phyloP scores from a whole-genome alignment of 805 yeast genomes.

The Hanseniaspora jakobsenii region DNA sequence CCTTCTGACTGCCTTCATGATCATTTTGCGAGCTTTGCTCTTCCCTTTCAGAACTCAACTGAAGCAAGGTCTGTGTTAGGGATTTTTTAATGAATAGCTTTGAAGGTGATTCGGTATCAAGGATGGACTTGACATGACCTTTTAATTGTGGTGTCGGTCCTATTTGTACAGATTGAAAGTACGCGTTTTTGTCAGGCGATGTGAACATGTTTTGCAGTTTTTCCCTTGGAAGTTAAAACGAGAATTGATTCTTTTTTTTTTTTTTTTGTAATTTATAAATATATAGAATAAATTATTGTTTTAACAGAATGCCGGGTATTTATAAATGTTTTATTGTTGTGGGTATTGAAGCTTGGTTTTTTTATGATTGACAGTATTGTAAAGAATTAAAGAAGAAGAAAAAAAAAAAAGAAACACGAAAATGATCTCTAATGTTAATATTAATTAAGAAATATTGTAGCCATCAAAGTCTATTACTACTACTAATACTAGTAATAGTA shows the following conservation, averaged over 20 bases:
- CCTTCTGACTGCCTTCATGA: no score
- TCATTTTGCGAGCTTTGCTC: no score
- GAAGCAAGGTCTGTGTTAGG: background rate
- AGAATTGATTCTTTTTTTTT: slow-evolving; percentile 22
- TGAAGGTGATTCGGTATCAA: slow-evolving; percentile 40
- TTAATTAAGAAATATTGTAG: no score
- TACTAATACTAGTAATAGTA: no score
- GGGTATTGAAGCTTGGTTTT: background rate
- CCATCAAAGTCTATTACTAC: no score
- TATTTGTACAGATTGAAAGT: slow-evolving; percentile 30
- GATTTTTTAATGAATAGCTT: background rate
- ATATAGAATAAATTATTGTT: background rate
- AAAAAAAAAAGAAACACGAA: no score
- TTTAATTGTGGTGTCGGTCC: slow-evolving; percentile 85
- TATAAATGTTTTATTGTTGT: no score
- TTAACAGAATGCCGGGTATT: no score
- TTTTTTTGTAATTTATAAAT: slow-evolving; percentile 11
- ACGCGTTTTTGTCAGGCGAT: slow-evolving; percentile 1
- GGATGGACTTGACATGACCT: slow-evolving; percentile 63
- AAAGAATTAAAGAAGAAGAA: no score
- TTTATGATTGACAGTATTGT: no score
- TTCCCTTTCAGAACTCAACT: background rate
- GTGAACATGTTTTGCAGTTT: slow-evolving; percentile 15
- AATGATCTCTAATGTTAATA: no score
- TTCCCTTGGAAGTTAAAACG: slow-evolving; percentile 3